phyloP scores from a whole-genome alignment of 768 basidiomycete genomes.

The Kwoniella pini region DNA sequence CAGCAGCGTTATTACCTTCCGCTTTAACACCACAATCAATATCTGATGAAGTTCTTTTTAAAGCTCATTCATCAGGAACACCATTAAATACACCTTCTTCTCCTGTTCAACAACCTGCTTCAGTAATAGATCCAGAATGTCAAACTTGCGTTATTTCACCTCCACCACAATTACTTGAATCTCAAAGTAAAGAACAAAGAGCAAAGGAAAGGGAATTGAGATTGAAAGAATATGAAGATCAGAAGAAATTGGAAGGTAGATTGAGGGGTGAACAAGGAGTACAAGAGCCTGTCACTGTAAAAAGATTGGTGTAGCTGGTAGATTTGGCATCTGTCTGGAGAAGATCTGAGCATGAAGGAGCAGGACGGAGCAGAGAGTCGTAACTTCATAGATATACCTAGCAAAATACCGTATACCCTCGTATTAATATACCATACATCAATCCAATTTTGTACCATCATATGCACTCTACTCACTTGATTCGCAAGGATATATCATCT shows the following conservation, averaged over 20 bases:
- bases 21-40: neutral
- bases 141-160: conserved; percentile 41
- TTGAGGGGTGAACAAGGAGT: conserved; percentile 43
- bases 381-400: conserved; percentile 7
- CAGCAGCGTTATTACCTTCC: neutral
- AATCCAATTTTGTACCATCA: neutral
- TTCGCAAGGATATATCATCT: neutral
- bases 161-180: conserved; percentile 39
- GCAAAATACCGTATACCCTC: conserved; percentile 4
- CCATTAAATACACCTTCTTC: conserved; percentile 29
- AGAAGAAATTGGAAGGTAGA: conserved; percentile 38
- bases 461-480: conserved; percentile 5
- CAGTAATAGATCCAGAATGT: conserved; percentile 43
- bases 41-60: neutral
- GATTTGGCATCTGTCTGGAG: neutral
- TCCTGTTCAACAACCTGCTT: conserved; percentile 34
- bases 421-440: no score
- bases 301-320: neutral
- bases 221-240: conserved; percentile 44
- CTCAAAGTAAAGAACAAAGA: conserved; percentile 31
- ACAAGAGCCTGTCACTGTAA: neutral
- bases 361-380: neutral
- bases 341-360: neutral
- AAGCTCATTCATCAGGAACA: conserved; percentile 11
- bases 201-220: conserved; percentile 34